phyloP scores from a whole-genome alignment of 2,329 filamentous ascomycete genomes.

The Fusarium sp. region DNA sequence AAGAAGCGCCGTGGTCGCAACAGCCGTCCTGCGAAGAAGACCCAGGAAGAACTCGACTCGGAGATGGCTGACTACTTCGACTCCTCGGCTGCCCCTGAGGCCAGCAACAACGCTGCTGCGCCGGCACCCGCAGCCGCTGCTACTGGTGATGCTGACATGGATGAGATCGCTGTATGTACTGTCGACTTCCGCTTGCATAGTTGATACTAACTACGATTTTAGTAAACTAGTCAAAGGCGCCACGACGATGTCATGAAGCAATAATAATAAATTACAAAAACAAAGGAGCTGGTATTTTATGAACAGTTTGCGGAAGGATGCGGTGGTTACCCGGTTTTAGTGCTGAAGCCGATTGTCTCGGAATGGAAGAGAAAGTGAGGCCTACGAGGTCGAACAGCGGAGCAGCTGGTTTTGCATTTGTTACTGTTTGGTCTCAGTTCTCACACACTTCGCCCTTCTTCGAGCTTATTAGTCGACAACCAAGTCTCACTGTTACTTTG shows the following conservation, averaged over 20 bases:
- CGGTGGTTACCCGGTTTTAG: constrained; percentile 28
- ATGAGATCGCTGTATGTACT: constrained; percentile 67
- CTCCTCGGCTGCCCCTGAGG: constrained; percentile 58
- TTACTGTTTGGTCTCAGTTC: constrained; percentile 40
- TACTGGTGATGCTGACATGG: constrained; percentile 72
- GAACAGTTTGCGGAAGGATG: constrained; percentile 24
- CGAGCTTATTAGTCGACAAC: constrained; percentile 5
- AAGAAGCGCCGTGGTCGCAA: constrained; percentile 68
- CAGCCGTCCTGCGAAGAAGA: constrained; percentile 83
- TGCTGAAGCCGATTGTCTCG: constrained; percentile 42
- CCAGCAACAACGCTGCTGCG: constrained; percentile 60
- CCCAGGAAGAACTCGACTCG: constrained; percentile 92
- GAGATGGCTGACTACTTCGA: constrained; percentile 98
- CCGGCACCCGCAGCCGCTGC: constrained; percentile 60
- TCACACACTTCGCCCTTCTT: constrained; percentile 15
- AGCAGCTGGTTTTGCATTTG: constrained; percentile 46
- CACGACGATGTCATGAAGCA: constrained; percentile 3
- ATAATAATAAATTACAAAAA: constrained; percentile 42
- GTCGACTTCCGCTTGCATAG: not conserved
- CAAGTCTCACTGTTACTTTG: not conserved
- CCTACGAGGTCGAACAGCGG: constrained; percentile 31
- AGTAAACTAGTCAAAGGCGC: constrained; percentile 27
- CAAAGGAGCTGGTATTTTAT: constrained; percentile 33
- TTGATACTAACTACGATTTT: constrained; percentile 20
- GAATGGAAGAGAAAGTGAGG: constrained; percentile 27